Evolutionary conservation across 169 alveolate species (phyloP), one percentile per base, ranked within the genome.

Genomic region (Plasmodium inui): DNA sequence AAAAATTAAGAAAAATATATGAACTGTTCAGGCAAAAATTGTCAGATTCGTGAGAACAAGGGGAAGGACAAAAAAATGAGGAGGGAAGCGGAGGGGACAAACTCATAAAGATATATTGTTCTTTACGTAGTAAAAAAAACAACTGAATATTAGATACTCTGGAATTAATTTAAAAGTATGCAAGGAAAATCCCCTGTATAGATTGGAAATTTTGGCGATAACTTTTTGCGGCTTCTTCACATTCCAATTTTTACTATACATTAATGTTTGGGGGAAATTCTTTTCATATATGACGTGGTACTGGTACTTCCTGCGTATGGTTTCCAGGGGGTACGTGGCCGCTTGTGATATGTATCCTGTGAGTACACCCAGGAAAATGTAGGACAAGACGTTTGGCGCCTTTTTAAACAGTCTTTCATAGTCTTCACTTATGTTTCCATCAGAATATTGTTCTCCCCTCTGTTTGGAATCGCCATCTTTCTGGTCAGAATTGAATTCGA

Each of bases 101-200:
- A 30, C 61, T 76, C 80, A 89, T 89, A 89, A 44, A 30, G 94
- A 91, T n/a, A 89, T 80, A 50, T 89, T 80, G 55, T 89, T 89
- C 53, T 89, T 89, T 6, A 79, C 91, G 44, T 89, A 89, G 44
- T 89, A 89, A 89, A 89, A 89, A 44, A 89, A 89, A 80, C 89
- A 89, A 41, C 94, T 89, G 41, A 89, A 89, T 41, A 89, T 89
- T 30, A 89, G 67, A 61, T 89, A 89, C 44, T 89, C 94, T n/a
- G 94, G 94, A 57, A 89, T 89, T 26, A 89, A 50, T 67, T 89
- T 89, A 70, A 89, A 44, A 19, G 94, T 61, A 73, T 89, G 94
- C 55, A 89, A 19, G 9, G 83, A 34, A 89, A 89, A 89, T 6
- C 94, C 94, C 55, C 70, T 89, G 28, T 89, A 89, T 10, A 28